phyloP scores from a whole-genome alignment of 768 basidiomycete genomes.

The Nidularia pulvinata region DNA sequence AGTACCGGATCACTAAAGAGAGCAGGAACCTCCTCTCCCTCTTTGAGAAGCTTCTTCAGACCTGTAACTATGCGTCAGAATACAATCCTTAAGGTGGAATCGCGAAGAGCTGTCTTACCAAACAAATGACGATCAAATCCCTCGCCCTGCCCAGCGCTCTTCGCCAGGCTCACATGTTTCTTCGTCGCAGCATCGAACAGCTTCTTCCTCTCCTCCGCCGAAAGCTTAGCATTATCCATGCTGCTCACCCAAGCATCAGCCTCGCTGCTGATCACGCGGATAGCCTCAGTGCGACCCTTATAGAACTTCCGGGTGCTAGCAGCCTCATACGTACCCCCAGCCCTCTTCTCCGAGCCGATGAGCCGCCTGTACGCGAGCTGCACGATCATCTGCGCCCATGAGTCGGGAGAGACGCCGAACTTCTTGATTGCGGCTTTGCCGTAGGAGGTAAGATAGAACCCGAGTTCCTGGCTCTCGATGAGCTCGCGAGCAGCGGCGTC shows the following conservation, averaged over 20 bases:
- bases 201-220: slow-evolving; percentile 39
- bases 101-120: too few species aligned
- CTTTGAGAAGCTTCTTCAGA: slow-evolving; percentile 63
- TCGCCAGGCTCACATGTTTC: slow-evolving; percentile 68
- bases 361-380: slow-evolving; percentile 88
- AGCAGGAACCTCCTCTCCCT: slow-evolving; percentile 64
- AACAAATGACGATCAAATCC: slow-evolving; percentile 91
- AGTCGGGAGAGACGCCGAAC: slow-evolving; percentile 90
- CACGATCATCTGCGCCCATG: slow-evolving; percentile 92
- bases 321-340: slow-evolving; percentile 91
- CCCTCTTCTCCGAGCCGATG: slow-evolving; percentile 46
- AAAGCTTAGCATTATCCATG: slow-evolving; percentile 58
- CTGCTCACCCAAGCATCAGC: slow-evolving; percentile 75
- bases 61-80: too few species aligned
- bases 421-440: slow-evolving; percentile 87
- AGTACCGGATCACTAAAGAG: slow-evolving; percentile 79
- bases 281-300: slow-evolving; percentile 94
- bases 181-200: slow-evolving; percentile 62
- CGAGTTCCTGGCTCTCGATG: slow-evolving; percentile 61
- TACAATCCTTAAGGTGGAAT: too few species aligned
- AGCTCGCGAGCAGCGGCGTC: slow-evolving; percentile 56
- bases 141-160: slow-evolving; percentile 59
- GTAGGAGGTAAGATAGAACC: slow-evolving; percentile 67
- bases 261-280: slow-evolving; percentile 79
- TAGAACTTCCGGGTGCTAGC: slow-evolving; percentile 87